phyloP scores from a whole-genome alignment of 352 stramenopile genomes.

The Phytopythium montanum region DNA sequence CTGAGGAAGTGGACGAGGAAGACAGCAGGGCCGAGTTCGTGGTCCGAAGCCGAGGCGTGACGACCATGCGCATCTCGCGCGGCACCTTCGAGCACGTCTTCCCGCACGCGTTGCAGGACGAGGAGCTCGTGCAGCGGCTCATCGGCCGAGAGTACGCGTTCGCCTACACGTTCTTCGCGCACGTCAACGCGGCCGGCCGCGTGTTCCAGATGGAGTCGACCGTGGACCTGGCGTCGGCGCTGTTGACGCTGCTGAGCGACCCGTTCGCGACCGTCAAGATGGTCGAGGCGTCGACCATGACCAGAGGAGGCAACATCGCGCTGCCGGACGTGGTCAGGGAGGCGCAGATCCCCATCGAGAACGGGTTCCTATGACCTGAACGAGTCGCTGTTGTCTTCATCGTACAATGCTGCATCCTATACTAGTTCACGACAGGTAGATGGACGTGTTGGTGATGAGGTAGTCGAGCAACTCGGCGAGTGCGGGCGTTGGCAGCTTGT shows the following conservation, averaged over 20 bases:
- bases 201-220: slow-evolving; percentile 48
- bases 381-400: not conserved
- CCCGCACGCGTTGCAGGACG: slow-evolving; percentile 34
- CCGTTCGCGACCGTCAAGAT: slow-evolving; percentile 28
- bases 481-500: slow-evolving; percentile 12
- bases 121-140: slow-evolving; percentile 38
- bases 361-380: slow-evolving; percentile 25
- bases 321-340: slow-evolving; percentile 28
- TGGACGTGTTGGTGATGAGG: slow-evolving; percentile 17
- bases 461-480: slow-evolving; percentile 30
- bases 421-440: slow-evolving; percentile 8
- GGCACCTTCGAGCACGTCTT: slow-evolving; percentile 43
- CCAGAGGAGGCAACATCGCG: slow-evolving; percentile 27
- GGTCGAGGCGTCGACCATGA: slow-evolving; percentile 29
- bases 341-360: slow-evolving; percentile 29
- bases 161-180: slow-evolving; percentile 30
- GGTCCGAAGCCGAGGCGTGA: slow-evolving; percentile 27
- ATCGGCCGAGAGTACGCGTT: slow-evolving; percentile 42
- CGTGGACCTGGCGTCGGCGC: slow-evolving; percentile 32
- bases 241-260: slow-evolving; percentile 31
- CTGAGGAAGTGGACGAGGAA: slow-evolving; percentile 2
- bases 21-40: slow-evolving; percentile 26
- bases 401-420: not conserved
- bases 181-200: slow-evolving; percentile 26
- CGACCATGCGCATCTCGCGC: slow-evolving; percentile 32